Evolutionary conservation across 306 rosid genomes (phyloP), one percentile per base, ranked within the genome.

Genomic region (Boehmeria nivea): DNA sequence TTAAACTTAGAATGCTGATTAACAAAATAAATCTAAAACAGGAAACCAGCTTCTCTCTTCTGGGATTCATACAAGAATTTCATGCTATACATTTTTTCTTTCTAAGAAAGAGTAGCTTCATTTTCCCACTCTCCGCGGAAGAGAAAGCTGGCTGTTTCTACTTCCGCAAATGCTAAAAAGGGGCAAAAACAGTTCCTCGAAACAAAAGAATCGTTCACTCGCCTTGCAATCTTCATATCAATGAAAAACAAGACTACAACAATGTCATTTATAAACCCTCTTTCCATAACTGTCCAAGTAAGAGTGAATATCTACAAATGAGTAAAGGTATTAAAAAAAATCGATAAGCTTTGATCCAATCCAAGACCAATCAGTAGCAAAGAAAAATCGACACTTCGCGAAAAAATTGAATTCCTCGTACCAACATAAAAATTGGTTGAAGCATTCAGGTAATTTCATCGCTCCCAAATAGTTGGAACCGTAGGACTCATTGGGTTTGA

Each of bases 381-480:
- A 58, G 60, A 20, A 43, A 48, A 57, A n/a, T 15, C 43, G 53
- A 61, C 26, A 8, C 14, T 3, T 15, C 39, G 31, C 31, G 38
- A 36, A 19, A 33, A 57, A 33, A 38, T 43, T 15, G 40, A 49
- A 52, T 12, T 68, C 44, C 66, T 57, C 44, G 44, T 60, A 33
- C 52, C 42, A 52, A 64, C 58, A 64, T 49, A 69, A 73, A 57
- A 64, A 66, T 34, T 61, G 60, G 34, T 65, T 17, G 12, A 39
- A 36, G 26, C 6, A 19, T 8, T 49, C 23, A 33, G 58, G 15
- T 37, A 49, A 26, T 60, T 68, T 34, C 76, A 69, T 64, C 47
- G 12, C 54, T 72, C 44, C 58, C 20, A 54, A 43, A 36, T 63
- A 38, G 33, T 50, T 18, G 48, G 59, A 16, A 48, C 24, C 42